Evolutionary conservation across 495 filamentous ascomycete genomes (phyloP), one percentile per base, ranked within the genome.

Genomic region (Coniosporium apollinis): DNA sequence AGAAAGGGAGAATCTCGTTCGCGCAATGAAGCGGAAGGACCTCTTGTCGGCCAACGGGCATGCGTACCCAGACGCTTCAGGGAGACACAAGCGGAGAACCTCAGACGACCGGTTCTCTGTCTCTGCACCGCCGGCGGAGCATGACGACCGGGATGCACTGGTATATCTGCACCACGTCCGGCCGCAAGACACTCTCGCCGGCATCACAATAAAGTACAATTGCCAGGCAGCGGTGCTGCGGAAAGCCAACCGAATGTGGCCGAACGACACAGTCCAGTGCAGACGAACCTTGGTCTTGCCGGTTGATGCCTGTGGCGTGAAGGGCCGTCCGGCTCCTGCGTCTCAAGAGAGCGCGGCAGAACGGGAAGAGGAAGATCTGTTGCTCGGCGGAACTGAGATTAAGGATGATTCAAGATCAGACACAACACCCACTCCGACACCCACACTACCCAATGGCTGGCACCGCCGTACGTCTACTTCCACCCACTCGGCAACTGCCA

Each of bases 171-270:
- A 97, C 56, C 76, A 75, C 39, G 86, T 97, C 2, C 70, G 72
- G 38, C 65, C 75, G 3, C 66, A 66, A 20, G 91, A 96, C 49
- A 94, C 82, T 9, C 72, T 94, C 38, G 82, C 82, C 1, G 86
- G 89, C 2, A 76, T 97, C 14, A 79, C 82, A 18, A 82, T 97
- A 28, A 79, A 73, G 41, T 97, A 89, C 56, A 79, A 79, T 43
- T 94, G 84, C 47, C 70, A 76, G 39, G 66, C 79, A 30, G 73
- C 79, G 19, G 64, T 80, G 0, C 79, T 97, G 38, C 61, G 79
- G 17, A 85, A 83, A 50, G 79, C 82, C 18, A 97, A 97, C 49
- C 72, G 87, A 13, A 69, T 97, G 45, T 96, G 89, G 89, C 81
- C 82, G 5, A 82, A 82, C 39, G 91, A 94, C 51, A 77, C 69